These are phyloP conservation scores for Carex littledalei DNA, from an alignment of 176 grass and related monocot genomes.

Conservation along the genomic window DNA sequence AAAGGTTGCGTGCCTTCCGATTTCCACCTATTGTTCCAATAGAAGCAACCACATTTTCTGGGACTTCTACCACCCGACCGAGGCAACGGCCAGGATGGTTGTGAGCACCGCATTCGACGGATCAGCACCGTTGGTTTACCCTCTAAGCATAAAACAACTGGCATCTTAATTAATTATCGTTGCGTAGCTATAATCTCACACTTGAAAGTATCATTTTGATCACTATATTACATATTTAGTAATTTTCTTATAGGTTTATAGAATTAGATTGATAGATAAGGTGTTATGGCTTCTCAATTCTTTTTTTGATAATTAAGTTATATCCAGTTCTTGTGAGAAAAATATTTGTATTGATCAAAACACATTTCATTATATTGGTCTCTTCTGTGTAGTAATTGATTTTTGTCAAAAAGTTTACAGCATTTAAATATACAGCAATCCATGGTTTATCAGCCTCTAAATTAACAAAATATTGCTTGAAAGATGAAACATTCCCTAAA, in stretches of 20 bases:
- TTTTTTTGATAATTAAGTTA: neutral
- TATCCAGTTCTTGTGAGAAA: neutral
- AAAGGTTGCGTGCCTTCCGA: constrained; percentile 53
- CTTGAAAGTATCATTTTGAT: neutral
- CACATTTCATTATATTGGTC: neutral
- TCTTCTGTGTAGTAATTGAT: neutral
- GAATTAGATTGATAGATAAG: neutral
- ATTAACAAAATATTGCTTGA: neutral
- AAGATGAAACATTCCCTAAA: neutral
- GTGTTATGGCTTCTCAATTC: neutral
- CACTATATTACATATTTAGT: neutral
- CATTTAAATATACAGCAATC: neutral
- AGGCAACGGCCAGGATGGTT: constrained; percentile 51
- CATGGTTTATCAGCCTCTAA: neutral
- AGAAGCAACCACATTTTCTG: constrained; percentile 54
- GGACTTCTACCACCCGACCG: constrained; percentile 81
- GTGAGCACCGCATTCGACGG: constrained; percentile 36
- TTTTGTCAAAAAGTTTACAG: neutral
- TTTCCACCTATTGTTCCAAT: constrained; percentile 58
- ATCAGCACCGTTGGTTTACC: constrained; percentile 44
- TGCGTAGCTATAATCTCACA: neutral
- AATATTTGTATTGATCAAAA: neutral
- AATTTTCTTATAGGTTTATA: neutral
- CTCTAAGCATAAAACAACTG: constrained; percentile 51
- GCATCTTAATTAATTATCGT: neutral